These are phyloP conservation scores for Pythium angustatum DNA, from an alignment of 352 stramenopile genomes.

Conservation along the genomic window DNA sequence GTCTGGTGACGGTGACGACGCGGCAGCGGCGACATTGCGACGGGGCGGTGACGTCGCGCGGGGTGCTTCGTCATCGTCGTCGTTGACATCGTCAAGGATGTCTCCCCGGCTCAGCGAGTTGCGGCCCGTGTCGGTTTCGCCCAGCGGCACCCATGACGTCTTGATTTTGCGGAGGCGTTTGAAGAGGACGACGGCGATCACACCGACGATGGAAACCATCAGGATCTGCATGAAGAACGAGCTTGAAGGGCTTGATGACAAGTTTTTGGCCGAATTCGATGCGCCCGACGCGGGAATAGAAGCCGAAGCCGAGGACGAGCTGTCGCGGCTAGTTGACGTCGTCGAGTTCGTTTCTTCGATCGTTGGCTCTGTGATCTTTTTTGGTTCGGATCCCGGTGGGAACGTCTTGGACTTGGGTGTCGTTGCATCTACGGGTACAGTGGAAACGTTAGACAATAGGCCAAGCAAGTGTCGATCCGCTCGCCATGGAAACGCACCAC, in stretches of 20 bases:
- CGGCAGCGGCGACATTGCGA: conserved; percentile 19
- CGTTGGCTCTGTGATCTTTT: conserved; percentile 25
- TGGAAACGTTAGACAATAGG: neutral
- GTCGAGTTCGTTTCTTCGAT: conserved; percentile 20
- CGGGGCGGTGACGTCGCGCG: conserved; percentile 17
- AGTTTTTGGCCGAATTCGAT: conserved; percentile 1
- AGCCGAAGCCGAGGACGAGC: neutral
- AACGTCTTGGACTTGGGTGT: conserved; percentile 18
- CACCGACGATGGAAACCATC: conserved; percentile 51
- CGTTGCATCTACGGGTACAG: neutral
- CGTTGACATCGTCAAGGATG: conserved; percentile 19
- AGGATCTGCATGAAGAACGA: conserved; percentile 58
- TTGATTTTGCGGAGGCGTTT: conserved; percentile 40
- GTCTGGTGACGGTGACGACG: conserved; percentile 16
- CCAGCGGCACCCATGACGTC: conserved; percentile 47
- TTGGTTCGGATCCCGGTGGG: conserved; percentile 17
- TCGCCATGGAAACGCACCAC: conserved; percentile 37
- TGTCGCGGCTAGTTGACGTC: neutral
- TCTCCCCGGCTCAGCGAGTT: conserved; percentile 17
- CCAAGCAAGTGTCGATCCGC: too few species aligned
- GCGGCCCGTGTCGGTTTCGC: conserved; percentile 24
- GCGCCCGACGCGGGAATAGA: neutral
- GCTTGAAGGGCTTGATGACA: neutral
- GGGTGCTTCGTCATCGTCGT: conserved; percentile 5
- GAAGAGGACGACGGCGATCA: conserved; percentile 58